Conservation (phyloP, 805 yeast genomes). For the Yamadazyma akitaensis region DNA sequence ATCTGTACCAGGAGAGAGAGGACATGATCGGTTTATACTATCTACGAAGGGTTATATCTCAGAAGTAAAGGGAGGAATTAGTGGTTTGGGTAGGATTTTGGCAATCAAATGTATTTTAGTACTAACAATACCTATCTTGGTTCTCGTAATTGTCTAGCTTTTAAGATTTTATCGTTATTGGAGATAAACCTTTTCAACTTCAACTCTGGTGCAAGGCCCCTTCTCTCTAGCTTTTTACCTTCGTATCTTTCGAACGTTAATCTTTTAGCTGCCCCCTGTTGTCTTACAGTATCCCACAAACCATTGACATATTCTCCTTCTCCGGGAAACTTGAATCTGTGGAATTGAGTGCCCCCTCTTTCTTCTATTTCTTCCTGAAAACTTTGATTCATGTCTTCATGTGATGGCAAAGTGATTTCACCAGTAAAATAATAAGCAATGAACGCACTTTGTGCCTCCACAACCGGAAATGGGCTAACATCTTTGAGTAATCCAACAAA, state of each 20-base stretch:
- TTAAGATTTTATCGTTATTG: background rate
- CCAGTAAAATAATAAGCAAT: constrained; percentile 42
- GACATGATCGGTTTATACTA: no score
- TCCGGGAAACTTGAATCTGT: constrained; percentile 48
- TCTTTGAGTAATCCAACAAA: constrained; percentile 42
- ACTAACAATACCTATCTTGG: no score
- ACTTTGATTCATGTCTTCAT: constrained; percentile 30
- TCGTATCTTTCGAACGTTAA: constrained; percentile 8
- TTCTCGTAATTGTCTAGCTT: background rate
- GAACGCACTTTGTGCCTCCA: constrained; percentile 47
- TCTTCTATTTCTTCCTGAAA: constrained; percentile 26
- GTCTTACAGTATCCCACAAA: constrained; percentile 20
- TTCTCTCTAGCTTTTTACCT: constrained; percentile 3
- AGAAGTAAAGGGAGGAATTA: no score
- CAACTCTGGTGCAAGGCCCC: background rate
- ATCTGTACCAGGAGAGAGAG: no score
- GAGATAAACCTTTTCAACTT: constrained; percentile 6
- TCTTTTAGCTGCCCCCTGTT: background rate
- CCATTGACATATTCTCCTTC: constrained; percentile 59
- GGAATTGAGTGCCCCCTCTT: constrained; percentile 24
- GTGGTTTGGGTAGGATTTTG: no score
- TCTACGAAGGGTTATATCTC: no score
- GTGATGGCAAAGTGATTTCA: constrained; percentile 37
- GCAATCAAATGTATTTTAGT: no score
- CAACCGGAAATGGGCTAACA: constrained; percentile 49